These are phyloP conservation scores for Corinectria fuckeliana DNA, from an alignment of 2,329 filamentous ascomycete genomes.

Conservation along the genomic window DNA sequence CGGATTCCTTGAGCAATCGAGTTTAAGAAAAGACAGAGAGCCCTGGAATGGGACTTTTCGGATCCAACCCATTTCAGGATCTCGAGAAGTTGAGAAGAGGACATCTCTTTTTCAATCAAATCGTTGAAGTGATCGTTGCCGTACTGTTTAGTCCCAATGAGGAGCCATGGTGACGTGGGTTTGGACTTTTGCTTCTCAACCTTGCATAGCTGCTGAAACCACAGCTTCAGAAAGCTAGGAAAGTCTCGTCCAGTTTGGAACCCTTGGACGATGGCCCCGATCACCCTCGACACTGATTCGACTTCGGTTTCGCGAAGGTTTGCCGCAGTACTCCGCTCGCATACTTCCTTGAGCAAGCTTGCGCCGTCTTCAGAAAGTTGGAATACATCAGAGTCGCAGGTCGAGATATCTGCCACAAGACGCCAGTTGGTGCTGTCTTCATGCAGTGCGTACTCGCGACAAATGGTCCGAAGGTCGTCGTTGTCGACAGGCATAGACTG, in stretches of 20 bases:
- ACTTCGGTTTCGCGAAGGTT: conserved; percentile 27
- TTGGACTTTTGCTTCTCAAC: conserved; percentile 40
- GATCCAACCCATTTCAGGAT: conserved; percentile 51
- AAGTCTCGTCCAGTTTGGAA: conserved; percentile 54
- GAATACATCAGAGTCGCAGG: conserved; percentile 57
- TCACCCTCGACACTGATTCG: conserved; percentile 43
- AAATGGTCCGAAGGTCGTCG: conserved; percentile 51
- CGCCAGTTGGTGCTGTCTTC: conserved; percentile 49
- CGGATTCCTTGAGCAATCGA: conserved; percentile 51
- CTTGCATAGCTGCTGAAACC: conserved; percentile 52
- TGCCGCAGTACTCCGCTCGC: conserved; percentile 42
- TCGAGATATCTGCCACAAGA: conserved; percentile 49
- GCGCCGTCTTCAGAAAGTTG: conserved; percentile 48
- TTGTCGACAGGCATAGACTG: conserved; percentile 46
- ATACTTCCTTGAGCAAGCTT: conserved; percentile 48
- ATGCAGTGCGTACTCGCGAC: conserved; percentile 50
- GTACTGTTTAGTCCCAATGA: conserved; percentile 29
- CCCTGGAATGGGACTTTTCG: conserved; percentile 40
- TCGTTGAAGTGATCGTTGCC: conserved; percentile 26
- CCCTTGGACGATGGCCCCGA: conserved; percentile 52
- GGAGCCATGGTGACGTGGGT: conserved; percentile 44
- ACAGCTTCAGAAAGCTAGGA: conserved; percentile 53
- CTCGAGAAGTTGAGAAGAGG: conserved; percentile 51
- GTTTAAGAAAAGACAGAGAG: conserved; percentile 51
- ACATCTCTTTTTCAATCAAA: conserved; percentile 52